phyloP scores from a whole-genome alignment of 1,139 yeast genomes.

The Geotrichum restrictum region DNA sequence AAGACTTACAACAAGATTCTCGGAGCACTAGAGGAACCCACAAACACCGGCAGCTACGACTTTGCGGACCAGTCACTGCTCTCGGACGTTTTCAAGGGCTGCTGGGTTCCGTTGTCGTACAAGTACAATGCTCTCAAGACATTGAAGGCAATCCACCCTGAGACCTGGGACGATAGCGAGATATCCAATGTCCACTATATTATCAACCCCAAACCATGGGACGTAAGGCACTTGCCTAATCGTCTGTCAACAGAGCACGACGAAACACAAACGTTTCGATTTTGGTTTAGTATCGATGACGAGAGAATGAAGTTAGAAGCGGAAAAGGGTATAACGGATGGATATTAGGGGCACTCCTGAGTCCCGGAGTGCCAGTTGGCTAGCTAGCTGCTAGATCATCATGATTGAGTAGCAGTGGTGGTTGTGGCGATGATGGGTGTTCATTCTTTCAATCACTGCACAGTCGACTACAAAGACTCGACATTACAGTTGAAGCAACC shows the following conservation, averaged over 20 bases:
- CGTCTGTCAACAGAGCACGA: constrained; percentile 28
- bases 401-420: neutral
- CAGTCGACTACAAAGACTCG: no score
- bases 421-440: no score
- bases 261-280: constrained; percentile 36
- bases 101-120: constrained; percentile 51
- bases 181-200: constrained; percentile 56
- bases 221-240: constrained; percentile 36
- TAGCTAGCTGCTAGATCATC: no score
- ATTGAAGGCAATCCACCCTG: constrained; percentile 42
- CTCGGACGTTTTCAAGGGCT: constrained; percentile 47
- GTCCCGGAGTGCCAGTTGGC: no score
- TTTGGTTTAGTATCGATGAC: constrained; percentile 35
- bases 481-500: no score
- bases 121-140: constrained; percentile 55
- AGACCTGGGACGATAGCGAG: constrained; percentile 45
- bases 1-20: constrained; percentile 41
- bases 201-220: constrained; percentile 57
- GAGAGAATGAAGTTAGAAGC: constrained; percentile 37
- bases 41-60: constrained; percentile 42
- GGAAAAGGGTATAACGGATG: constrained; percentile 21
- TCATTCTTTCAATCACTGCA: no score
- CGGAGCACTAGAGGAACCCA: constrained; percentile 39
- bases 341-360: constrained; percentile 24
- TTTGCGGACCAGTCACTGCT: constrained; percentile 58